Evolutionary conservation across 148 eudicot species (phyloP).

Genomic region (Vaccinium vitisidaea): DNA sequence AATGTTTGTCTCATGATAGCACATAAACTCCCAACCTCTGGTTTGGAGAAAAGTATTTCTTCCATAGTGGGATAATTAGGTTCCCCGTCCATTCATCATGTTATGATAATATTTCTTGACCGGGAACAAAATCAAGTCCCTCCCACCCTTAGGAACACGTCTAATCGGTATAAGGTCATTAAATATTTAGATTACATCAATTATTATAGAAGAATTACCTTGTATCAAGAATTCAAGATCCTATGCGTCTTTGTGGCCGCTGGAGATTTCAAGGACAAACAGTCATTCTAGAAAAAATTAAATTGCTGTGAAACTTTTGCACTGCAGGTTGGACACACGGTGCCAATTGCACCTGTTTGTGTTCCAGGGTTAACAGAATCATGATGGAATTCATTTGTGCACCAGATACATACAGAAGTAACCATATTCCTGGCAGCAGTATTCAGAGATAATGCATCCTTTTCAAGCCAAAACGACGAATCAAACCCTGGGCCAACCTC

Average conservation of each 20-base stretch:
- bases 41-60: background rate
- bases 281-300: slow-evolving; percentile 34
- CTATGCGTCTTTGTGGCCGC: background rate
- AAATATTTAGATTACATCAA: background rate
- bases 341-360: slow-evolving; percentile 71
- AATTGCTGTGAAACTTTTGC: slow-evolving; percentile 60
- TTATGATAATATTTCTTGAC: background rate
- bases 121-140: background rate
- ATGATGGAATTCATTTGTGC: slow-evolving; percentile 68
- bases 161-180: background rate
- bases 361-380: slow-evolving; percentile 50
- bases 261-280: slow-evolving; percentile 2
- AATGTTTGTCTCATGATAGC: background rate
- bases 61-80: background rate
- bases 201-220: slow-evolving; percentile 6
- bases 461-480: slow-evolving; percentile 72
- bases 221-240: slow-evolving; percentile 1
- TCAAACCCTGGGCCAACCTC: slow-evolving; percentile 61
- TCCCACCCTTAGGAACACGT: background rate
- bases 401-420: slow-evolving; percentile 72
- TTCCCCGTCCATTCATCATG: background rate
- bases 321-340: slow-evolving; percentile 79
- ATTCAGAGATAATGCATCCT: slow-evolving; percentile 52
- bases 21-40: background rate
- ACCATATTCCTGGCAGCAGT: slow-evolving; percentile 40